A percentile compares a stretch with the other conserved stretches of the same genome.
Conservation (phyloP, 1,284 basidiomycete genomes). For the Gymnopus androsaceus region DNA sequence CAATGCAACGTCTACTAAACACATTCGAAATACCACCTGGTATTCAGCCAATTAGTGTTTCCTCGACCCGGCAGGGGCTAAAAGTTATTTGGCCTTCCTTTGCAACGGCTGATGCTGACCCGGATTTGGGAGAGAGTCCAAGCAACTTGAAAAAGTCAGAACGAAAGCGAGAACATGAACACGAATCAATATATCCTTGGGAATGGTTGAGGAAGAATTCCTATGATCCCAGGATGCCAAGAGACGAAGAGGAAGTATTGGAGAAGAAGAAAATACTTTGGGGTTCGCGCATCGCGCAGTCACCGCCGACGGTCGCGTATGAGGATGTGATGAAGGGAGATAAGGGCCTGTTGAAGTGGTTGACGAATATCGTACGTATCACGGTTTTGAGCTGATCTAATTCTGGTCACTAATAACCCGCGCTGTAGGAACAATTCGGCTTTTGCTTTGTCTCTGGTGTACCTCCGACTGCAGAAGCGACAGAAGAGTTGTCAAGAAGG, state of each 20-base stretch:
- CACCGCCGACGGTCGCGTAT: slow-evolving; percentile 78
- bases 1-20: slow-evolving; percentile 88
- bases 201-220: slow-evolving; percentile 76
- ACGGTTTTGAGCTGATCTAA: not conserved
- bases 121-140: too few relatives aligned
- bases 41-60: slow-evolving; percentile 65
- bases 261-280: slow-evolving; percentile 73
- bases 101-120: too few relatives aligned
- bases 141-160: too few relatives aligned
- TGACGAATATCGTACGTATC: slow-evolving; percentile 63
- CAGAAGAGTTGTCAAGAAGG: slow-evolving; percentile 74
- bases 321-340: slow-evolving; percentile 81
- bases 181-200: slow-evolving; percentile 86
- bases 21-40: slow-evolving; percentile 85
- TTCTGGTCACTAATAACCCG: not conserved
- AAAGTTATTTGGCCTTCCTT: slow-evolving; percentile 50
- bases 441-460: slow-evolving; percentile 89
- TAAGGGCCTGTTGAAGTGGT: slow-evolving; percentile 76
- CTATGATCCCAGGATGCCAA: slow-evolving; percentile 61
- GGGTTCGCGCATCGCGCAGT: slow-evolving; percentile 76
- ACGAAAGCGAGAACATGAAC: too few relatives aligned
- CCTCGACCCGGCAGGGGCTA: slow-evolving; percentile 64
- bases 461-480: slow-evolving; percentile 81
- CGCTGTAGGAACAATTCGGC: slow-evolving; percentile 76
- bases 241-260: not conserved